Percentiles rank a stretch among this genome's conserved stretches.
Evolutionary conservation across 345 rosid species (phyloP).

Genomic region (Lepidium sativum): DNA sequence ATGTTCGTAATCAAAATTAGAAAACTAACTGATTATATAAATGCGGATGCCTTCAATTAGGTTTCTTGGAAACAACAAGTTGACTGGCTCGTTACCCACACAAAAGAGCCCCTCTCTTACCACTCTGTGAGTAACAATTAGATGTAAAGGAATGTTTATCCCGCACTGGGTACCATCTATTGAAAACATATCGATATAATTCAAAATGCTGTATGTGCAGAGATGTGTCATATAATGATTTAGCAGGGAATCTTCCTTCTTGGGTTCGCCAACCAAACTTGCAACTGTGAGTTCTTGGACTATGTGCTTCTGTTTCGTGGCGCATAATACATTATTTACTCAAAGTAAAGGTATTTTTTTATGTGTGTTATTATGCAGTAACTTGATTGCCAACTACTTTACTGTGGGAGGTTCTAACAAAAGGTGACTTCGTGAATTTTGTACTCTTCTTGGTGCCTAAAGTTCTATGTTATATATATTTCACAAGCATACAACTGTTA

Average conservation of each 20-base stretch:
- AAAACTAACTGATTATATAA: conserved; percentile 1
- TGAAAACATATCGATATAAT: not conserved
- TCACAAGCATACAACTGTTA: not conserved
- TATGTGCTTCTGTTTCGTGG: conserved; percentile 8
- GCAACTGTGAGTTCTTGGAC: conserved; percentile 39
- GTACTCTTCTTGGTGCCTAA: not conserved
- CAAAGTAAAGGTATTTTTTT: not conserved
- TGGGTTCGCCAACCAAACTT: conserved; percentile 44
- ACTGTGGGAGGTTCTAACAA: conserved; percentile 7
- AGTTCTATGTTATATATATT: not conserved
- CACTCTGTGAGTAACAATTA: conserved; percentile 47
- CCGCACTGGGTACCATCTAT: not conserved
- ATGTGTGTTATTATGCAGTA: conserved; percentile 9
- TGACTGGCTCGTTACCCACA: conserved; percentile 52
- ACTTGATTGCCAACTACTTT: conserved; percentile 28
- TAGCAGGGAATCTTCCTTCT: conserved; percentile 58
- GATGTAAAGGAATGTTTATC: not conserved
- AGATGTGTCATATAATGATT: conserved; percentile 71
- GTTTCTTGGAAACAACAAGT: conserved; percentile 39
- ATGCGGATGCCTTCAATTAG: conserved; percentile 29
- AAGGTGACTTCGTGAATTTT: conserved; percentile 9
- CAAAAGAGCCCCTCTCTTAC: conserved; percentile 43
- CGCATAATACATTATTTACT: not conserved
- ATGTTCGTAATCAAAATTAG: not conserved
- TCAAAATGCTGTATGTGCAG: conserved; percentile 29